These are phyloP conservation scores for Plasmodium yoelii DNA, from an alignment of 169 alveolate species.

Conservation along the genomic window DNA sequence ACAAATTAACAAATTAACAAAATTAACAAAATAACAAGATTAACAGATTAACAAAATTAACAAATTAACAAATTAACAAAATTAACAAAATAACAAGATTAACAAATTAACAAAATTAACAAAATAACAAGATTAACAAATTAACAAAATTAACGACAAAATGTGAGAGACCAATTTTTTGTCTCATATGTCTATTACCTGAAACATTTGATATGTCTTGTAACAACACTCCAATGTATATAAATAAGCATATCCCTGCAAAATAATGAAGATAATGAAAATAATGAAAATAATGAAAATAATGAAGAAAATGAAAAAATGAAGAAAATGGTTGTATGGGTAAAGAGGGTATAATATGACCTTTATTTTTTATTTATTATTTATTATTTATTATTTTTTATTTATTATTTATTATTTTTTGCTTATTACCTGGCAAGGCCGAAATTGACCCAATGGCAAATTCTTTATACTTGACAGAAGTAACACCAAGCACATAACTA, in stretches of 20 bases:
- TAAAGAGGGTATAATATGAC: neutral
- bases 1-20: neutral
- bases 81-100: neutral
- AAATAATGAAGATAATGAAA: neutral
- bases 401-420: neutral
- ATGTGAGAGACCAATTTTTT: neutral
- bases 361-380: neutral
- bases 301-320: neutral
- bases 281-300: neutral
- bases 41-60: too few species aligned
- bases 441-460: slow-evolving; percentile 74
- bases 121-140: neutral
- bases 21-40: too few species aligned
- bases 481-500: slow-evolving; percentile 74
- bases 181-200: slow-evolving; percentile 5
- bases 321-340: neutral
- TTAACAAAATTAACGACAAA: too few species aligned
- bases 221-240: slow-evolving; percentile 72
- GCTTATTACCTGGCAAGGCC: slow-evolving; percentile 64
- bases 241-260: slow-evolving; percentile 61
- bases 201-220: slow-evolving; percentile 67
- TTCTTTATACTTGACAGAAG: slow-evolving; percentile 51
- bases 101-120: neutral
- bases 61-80: neutral
- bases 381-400: neutral